Base-by-base conservation (phyloP, 192 early-diverging fungal genomes). In the Backusella liffmaniae region DNA sequence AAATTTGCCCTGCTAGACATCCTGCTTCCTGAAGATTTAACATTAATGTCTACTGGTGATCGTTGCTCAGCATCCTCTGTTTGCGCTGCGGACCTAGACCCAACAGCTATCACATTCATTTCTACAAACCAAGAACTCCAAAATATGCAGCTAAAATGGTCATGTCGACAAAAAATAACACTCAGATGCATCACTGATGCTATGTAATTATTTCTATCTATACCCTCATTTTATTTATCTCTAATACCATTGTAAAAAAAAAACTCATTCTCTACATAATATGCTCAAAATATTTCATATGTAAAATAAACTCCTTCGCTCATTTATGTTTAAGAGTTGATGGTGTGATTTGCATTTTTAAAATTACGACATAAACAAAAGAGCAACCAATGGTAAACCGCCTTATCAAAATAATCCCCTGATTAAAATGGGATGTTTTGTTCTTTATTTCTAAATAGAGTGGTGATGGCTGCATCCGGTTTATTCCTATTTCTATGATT, bases 81-180 rank as follows among this genome's bases (percentile, higher is more conserved):
- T n/a, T 62, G 56, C 56, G 56, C 56, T 29, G 56, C 56, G 10
- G 23, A 62, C 23, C 56, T 62, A 29, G 56, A 62, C 29, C 56
- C 56, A 62, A 62, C 8, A 62, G 29, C 56, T 62, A 62, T 12
- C 56, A 62, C 23, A 62, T 10, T 62, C 56, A 29, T 62, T 62
- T 62, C 56, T 12, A 62, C 56, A 29, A 23, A 62, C 12, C 23
- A 62, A 23, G 56, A 62, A 62, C 56, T 62, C 29, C 56, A 62
- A 62, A 62, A 62, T 62, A 62, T 62, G 56, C 56, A 62, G 29
- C 56, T 62, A 62, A 62, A 62, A 62, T 62, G 56, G 56, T 62
- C 56, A 62, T 62, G 56, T 62, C 21, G 10, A 62, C 56, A 62
- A 62, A 62, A 62, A 62, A 29, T 29, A 62, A 62, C 56, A 29